Base-by-base conservation (phyloP, 768 basidiomycete genomes). In the Zangia roseola region DNA sequence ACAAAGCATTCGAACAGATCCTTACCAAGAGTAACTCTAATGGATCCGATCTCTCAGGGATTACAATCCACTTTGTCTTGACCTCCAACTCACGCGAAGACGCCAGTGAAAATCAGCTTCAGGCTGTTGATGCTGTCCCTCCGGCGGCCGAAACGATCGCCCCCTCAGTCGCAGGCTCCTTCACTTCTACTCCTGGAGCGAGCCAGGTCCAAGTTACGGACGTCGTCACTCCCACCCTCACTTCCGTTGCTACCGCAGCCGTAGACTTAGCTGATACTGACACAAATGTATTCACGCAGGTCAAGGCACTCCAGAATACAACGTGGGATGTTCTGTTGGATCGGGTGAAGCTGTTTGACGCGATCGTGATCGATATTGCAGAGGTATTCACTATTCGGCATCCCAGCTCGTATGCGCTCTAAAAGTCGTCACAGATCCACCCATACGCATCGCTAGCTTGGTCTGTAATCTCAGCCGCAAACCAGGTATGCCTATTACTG, bases 361-460 rank as follows among this genome's bases (percentile, higher is more conserved):
- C 33, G 21, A 33, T 40, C 6, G 38, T 34, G 1, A 2, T 21
- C 6, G 9, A 8, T 19, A 24, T 40, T 7, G 23, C 38, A 8
- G 10, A 33, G 38, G 45, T 39, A 47, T n/a, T 12, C 17, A 10
- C 6, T 10, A 17, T 40, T 33, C 38, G 10, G 4, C 8, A 12
- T 24, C 5, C 10, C 9, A 6, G 0, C 5, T 5, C 0, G 8
- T 17, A 14, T 17, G 7, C 28, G 3, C 12, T 24, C 30, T 46
- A 21, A 46, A 33, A 16, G n/a, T 20, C 24, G 7, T 3, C 17
- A 14, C 16, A 50, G 52, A 28, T 50, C n/a, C 47, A 50, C 28
- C 52, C 48, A 10, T 50, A 45, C 43, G 14, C 30, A 3, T 53
- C 45, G 2, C 20, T 50, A 8, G 43, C 40, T 2, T 54, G 28